Percentiles rank a stretch among this genome's conserved stretches.
Evolutionary conservation across 257 asterid genomes (phyloP).

Genomic region (Solanum raphanifolium): DNA sequence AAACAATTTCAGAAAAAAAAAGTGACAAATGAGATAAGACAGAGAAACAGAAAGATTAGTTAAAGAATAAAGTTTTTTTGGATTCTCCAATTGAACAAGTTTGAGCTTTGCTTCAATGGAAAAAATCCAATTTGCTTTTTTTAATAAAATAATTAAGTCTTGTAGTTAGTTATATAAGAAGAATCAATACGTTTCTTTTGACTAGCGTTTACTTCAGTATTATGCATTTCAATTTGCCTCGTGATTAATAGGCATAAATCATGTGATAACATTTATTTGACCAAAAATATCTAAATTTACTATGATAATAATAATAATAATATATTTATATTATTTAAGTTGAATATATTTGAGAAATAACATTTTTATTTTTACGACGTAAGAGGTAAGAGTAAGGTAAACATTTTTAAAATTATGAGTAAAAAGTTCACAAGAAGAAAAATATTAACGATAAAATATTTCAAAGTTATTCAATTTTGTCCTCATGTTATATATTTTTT

Average conservation of each 20-base stretch:
- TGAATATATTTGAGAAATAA: neutral
- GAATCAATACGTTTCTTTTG: conserved; percentile 28
- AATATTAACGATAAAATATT: too few species aligned
- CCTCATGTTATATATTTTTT: neutral
- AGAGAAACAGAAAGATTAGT: neutral
- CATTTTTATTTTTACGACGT: neutral
- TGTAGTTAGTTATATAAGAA: neutral
- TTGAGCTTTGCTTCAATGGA: neutral
- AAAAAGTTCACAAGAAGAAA: neutral
- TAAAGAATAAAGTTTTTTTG: neutral
- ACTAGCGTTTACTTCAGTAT: neutral
- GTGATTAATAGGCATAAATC: conserved; percentile 31
- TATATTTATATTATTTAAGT: neutral
- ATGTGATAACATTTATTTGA: conserved; percentile 31
- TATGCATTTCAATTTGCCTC: neutral
- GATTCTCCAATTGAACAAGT: neutral
- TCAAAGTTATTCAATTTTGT: too few species aligned
- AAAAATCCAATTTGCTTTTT: neutral
- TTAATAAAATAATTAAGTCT: neutral
- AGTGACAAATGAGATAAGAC: neutral
- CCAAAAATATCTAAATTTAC: neutral
- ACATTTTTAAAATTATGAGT: neutral
- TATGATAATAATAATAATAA: neutral
- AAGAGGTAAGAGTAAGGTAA: neutral
- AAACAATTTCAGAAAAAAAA: neutral